Base-by-base conservation (phyloP, 345 rosid genomes). In the Citrus hindsii region DNA sequence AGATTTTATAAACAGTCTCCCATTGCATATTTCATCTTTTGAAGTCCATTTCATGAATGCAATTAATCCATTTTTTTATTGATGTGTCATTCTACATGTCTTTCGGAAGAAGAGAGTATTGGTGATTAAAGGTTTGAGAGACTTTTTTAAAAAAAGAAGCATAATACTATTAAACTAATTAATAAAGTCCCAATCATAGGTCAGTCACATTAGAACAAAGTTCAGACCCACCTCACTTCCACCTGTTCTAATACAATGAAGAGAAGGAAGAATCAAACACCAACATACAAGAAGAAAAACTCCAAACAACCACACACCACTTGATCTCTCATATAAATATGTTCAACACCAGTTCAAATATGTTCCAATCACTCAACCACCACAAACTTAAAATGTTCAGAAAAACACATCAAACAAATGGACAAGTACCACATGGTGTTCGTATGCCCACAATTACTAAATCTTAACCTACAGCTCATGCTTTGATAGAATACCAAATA, bases 181-280 rank as follows among this genome's bases (percentile, higher is more conserved):
- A 62, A 71, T 6, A 38, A 46, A 61, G 79, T 74, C 85, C 67
- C 42, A 59, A 80, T 82, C 80, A 67, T 25, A 16, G 35, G 9
- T 6, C 76, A 70, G 67, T 61, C 24, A 38, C 85, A 75, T 66
- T 40, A 65, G 37, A 77, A 77, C 79, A 83, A 76, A 76, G 65
- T 53, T 65, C 48, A 55, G 75, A 78, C 69, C 84, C 79, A 77
- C 59, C 82, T 76, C 83, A 79, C 73, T 60, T 64, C 86, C 81
- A 81, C 83, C 78, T 63, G 80, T 48, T 81, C 81, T 18, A 64
- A 25, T 40, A 69, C 79, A 79, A 77, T 62, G 12, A 76, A 48
- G 5, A 66, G 77, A 61, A 77, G 60, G 25, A 79, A 75, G 78
- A 76, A 67, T 79, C 81, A 75, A 59, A 62, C 14, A 73, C 38